Evolutionary conservation across 306 rosid genomes (phyloP).

Genomic region (Lablab purpureus): DNA sequence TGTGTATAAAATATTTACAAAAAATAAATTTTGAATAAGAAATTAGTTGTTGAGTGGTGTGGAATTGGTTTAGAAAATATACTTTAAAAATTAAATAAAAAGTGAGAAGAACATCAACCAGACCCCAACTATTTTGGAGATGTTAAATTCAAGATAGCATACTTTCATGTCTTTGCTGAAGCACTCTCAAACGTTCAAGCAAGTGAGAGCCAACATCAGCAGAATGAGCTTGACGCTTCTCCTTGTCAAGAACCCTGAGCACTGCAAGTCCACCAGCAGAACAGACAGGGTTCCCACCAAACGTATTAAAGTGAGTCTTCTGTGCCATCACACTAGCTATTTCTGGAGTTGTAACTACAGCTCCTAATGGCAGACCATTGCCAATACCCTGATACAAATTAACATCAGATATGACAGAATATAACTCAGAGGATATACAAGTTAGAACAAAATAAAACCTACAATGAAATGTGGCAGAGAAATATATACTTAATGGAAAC

Average conservation of each 20-base stretch:
- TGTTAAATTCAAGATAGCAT: slow-evolving; percentile 44
- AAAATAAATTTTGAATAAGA: background rate
- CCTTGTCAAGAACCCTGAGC: slow-evolving; percentile 81
- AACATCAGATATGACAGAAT: slow-evolving; percentile 35
- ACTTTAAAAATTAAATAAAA: background rate
- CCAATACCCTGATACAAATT: slow-evolving; percentile 80
- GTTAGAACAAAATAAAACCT: background rate
- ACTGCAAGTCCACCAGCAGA: slow-evolving; percentile 95
- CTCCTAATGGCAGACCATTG: slow-evolving; percentile 92
- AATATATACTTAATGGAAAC: background rate
- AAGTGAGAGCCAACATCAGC: slow-evolving; percentile 81
- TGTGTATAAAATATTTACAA: background rate
- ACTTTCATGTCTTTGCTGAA: slow-evolving; percentile 78
- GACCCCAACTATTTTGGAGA: background rate
- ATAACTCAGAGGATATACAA: slow-evolving; percentile 19
- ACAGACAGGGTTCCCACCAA: slow-evolving; percentile 94
- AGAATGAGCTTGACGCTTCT: slow-evolving; percentile 89
- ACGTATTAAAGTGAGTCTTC: slow-evolving; percentile 83
- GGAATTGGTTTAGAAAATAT: background rate
- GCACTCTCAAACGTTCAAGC: slow-evolving; percentile 74
- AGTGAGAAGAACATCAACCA: background rate
- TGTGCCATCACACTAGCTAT: slow-evolving; percentile 85
- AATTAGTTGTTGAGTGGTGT: background rate
- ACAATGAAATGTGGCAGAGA: slow-evolving; percentile 12
- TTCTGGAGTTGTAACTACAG: slow-evolving; percentile 92